Evolutionary conservation across 257 asterid genomes (phyloP), one percentile per base, ranked within the genome.

Genomic region (Marsdenia floribunda): DNA sequence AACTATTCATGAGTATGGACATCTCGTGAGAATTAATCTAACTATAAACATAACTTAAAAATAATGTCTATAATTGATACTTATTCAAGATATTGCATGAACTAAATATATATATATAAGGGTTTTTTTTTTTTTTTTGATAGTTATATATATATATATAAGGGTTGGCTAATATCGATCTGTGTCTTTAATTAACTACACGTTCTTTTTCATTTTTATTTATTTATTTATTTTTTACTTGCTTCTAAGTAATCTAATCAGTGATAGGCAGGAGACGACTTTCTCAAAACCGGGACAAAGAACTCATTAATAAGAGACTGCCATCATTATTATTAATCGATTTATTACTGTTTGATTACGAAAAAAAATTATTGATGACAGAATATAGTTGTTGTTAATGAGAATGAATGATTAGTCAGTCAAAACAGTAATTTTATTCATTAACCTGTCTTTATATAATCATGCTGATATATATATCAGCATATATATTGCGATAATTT

Each of bases 391-490:
- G 53, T 47, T 76, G 46, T 21, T 76, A 16, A 63, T 6, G 16
- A 47, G 60, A 59, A 76, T 70, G 71, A 76, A 6, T 38, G 8
- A 44, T 44, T 44, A 6, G 2, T n/a, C 70, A 70, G 65, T 70
- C 65, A 76, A 59, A 47, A 29, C 71, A 68, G 58, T 50, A 16
- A 37, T 64, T 66, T 33, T 46, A 14, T 11, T 44, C 2, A 44
- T 44, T 44, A 8, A 44, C 10, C 10, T 0, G 3, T 12, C 50
- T 58, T 7, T 64, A 24, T 66, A 53, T 75, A 69, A 68, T 76
- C 74, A 54, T 68, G 75, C 68, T 67, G 75, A 76, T 29, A 29
- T 29, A 29, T 29, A 29, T 29, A 1, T 77, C 80, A 77, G 72
- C 14, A 16, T 61, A 8, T 49, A 16, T 61, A 8, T 49, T 37